phyloP scores from a whole-genome alignment of 768 basidiomycete species.

The Tylopilus sp. region DNA sequence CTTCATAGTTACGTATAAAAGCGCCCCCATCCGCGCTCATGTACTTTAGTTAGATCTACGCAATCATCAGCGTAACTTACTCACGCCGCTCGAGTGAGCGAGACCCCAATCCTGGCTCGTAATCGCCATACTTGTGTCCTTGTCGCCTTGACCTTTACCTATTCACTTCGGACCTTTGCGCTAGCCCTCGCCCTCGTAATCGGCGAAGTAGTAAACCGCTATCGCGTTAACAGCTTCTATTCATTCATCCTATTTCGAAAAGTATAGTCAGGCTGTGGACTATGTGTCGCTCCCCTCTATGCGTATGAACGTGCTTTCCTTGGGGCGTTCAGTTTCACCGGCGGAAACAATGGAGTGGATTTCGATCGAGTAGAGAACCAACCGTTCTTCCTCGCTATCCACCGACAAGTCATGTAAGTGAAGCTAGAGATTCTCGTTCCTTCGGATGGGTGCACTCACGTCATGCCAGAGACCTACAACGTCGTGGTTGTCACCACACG shows the following conservation, averaged over 20 bases:
- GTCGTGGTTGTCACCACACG: slow-evolving; percentile 86
- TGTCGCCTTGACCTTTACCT: too few relatives aligned
- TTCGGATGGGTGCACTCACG: slow-evolving; percentile 1
- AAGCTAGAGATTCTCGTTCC: background rate
- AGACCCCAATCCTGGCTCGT: too few relatives aligned
- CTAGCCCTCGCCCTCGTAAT: too few relatives aligned
- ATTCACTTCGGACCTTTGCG: too few relatives aligned
- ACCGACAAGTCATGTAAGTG: slow-evolving; percentile 75
- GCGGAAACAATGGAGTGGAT: slow-evolving; percentile 78
- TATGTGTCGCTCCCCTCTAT: slow-evolving; percentile 90
- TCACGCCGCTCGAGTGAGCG: too few relatives aligned
- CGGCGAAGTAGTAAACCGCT: too few relatives aligned
- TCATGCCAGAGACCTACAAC: slow-evolving; percentile 65
- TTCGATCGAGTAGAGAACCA: slow-evolving; percentile 90
- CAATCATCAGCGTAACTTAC: too few relatives aligned
- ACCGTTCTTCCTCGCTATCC: slow-evolving; percentile 86
- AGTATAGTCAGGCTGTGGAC: slow-evolving; percentile 80
- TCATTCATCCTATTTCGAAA: slow-evolving; percentile 36
- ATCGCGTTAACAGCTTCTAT: too few relatives aligned
- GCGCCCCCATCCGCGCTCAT: too few relatives aligned
- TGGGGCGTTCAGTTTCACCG: slow-evolving; percentile 81
- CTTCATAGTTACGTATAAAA: too few relatives aligned
- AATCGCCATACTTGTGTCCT: too few relatives aligned
- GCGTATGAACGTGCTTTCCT: slow-evolving; percentile 89
- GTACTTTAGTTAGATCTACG: too few relatives aligned